These are phyloP conservation scores for Lactarius indigo DNA, from an alignment of 768 basidiomycete genomes.

Conservation along the genomic window DNA sequence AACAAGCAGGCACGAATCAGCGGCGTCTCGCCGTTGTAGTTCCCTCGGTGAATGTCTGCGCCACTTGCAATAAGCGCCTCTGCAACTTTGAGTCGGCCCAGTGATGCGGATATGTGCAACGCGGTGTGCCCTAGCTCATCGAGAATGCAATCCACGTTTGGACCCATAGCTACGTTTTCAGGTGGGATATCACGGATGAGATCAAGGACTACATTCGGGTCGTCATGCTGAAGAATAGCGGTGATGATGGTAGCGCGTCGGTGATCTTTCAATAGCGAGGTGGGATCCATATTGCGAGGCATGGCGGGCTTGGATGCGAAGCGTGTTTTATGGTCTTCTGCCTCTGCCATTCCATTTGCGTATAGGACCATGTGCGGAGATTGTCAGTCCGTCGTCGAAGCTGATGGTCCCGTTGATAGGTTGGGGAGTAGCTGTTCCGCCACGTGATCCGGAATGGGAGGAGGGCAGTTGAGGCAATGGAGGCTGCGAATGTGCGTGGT, in stretches of 20 bases:
- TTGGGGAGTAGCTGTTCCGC: slow-evolving; percentile 21
- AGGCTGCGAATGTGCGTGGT: slow-evolving; percentile 25
- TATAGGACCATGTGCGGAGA: slow-evolving; percentile 42
- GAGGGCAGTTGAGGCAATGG: slow-evolving; percentile 29
- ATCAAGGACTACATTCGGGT: slow-evolving; percentile 58
- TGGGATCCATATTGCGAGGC: slow-evolving; percentile 50
- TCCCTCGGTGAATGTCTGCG: slow-evolving; percentile 88
- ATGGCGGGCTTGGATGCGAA: slow-evolving; percentile 65
- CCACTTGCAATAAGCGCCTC: slow-evolving; percentile 70
- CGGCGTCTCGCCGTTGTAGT: slow-evolving; percentile 91
- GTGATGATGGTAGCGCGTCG: slow-evolving; percentile 62
- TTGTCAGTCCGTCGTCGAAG: slow-evolving; percentile 37
- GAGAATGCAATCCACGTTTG: slow-evolving; percentile 77
- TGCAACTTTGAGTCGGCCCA: slow-evolving; percentile 67
- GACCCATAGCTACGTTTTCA: slow-evolving; percentile 33
- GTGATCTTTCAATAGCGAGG: slow-evolving; percentile 45
- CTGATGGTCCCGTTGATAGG: slow-evolving; percentile 21
- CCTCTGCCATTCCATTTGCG: slow-evolving; percentile 39
- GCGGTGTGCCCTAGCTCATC: slow-evolving; percentile 96
- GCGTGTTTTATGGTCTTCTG: slow-evolving; percentile 48
- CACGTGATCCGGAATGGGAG: slow-evolving; percentile 33
- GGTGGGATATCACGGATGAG: slow-evolving; percentile 62
- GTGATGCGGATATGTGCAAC: slow-evolving; percentile 86
- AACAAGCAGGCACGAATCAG: slow-evolving; percentile 90
- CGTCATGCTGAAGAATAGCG: slow-evolving; percentile 66